Evolutionary conservation across 345 rosid species (phyloP).

Genomic region (Hibiscus tridactylites): DNA sequence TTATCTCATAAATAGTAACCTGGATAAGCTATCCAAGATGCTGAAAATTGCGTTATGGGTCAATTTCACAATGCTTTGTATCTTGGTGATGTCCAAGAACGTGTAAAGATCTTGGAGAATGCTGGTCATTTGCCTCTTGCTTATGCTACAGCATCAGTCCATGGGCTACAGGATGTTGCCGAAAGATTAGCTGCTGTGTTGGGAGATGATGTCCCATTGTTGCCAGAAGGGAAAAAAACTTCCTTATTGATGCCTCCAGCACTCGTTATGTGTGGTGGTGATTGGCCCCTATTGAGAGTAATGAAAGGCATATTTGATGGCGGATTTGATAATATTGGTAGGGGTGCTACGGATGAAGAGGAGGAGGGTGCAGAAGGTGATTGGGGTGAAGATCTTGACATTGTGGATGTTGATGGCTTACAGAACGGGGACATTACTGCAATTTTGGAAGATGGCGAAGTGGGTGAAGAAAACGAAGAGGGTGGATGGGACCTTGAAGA

Average conservation of each 20-base stretch:
- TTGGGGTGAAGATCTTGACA: slow-evolving; percentile 84
- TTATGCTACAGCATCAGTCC: slow-evolving; percentile 69
- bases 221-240: slow-evolving; percentile 62
- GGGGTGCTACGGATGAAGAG: slow-evolving; percentile 54
- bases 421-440: slow-evolving; percentile 52
- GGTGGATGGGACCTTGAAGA: slow-evolving; percentile 96
- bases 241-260: slow-evolving; percentile 77
- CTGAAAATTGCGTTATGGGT: slow-evolving; percentile 96
- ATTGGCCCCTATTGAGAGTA: slow-evolving; percentile 96
- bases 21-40: slow-evolving; percentile 82
- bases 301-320: slow-evolving; percentile 92
- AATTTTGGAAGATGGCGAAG: slow-evolving; percentile 60
- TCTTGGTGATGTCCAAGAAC: slow-evolving; percentile 82
- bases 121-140: slow-evolving; percentile 91
- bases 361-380: slow-evolving; percentile 68
- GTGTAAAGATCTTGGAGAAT: slow-evolving; percentile 78
- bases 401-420: slow-evolving; percentile 55
- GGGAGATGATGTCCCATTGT: slow-evolving; percentile 62
- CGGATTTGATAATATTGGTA: slow-evolving; percentile 51
- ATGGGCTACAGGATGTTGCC: slow-evolving; percentile 67
- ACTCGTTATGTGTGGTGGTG: slow-evolving; percentile 73
- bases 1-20: slow-evolving; percentile 78
- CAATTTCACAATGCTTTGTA: slow-evolving; percentile 93
- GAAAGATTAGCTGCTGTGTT: slow-evolving; percentile 62
- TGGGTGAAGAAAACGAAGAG: slow-evolving; percentile 57